A percentile compares a stretch with the other conserved stretches of the same genome.
phyloP scores from a whole-genome alignment of 768 basidiomycete genomes.

The Mycena olivaceomarginata region DNA sequence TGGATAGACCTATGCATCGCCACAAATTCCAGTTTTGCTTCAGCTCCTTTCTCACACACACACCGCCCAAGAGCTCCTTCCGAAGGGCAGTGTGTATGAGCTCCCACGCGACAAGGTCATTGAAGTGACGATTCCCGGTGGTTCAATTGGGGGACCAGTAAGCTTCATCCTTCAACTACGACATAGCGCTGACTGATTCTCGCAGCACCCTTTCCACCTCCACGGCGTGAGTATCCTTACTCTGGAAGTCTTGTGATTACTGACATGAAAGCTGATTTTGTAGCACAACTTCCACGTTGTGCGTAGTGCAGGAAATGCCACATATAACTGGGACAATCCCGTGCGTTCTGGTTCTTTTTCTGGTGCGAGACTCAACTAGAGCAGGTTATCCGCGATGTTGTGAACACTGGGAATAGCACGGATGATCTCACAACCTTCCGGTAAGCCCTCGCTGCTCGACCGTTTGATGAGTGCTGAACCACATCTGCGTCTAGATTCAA shows the following conservation, averaged over 20 bases:
- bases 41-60: slow-evolving; percentile 51
- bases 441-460: neutral
- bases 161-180: neutral
- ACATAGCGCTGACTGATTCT: neutral
- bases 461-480: neutral
- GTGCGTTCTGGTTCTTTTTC: slow-evolving; percentile 3
- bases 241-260: neutral
- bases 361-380: no score
- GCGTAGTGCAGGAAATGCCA: slow-evolving; percentile 51
- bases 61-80: slow-evolving; percentile 49
- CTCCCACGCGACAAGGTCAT: slow-evolving; percentile 31
- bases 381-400: neutral
- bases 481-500: neutral
- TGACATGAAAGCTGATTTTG: neutral
- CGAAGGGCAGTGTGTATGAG: slow-evolving; percentile 43
- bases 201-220: slow-evolving; percentile 27
- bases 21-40: slow-evolving; percentile 26
- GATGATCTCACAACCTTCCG: neutral
- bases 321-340: slow-evolving; percentile 37
- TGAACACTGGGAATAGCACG: neutral
- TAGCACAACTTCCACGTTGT: slow-evolving; percentile 55
- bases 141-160: slow-evolving; percentile 21
- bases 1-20: slow-evolving; percentile 14
- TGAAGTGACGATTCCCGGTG: slow-evolving; percentile 10
- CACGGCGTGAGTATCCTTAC: slow-evolving; percentile 7